phyloP scores from a whole-genome alignment of 208 protist species.

The Endotrypanum monterogeii region DNA sequence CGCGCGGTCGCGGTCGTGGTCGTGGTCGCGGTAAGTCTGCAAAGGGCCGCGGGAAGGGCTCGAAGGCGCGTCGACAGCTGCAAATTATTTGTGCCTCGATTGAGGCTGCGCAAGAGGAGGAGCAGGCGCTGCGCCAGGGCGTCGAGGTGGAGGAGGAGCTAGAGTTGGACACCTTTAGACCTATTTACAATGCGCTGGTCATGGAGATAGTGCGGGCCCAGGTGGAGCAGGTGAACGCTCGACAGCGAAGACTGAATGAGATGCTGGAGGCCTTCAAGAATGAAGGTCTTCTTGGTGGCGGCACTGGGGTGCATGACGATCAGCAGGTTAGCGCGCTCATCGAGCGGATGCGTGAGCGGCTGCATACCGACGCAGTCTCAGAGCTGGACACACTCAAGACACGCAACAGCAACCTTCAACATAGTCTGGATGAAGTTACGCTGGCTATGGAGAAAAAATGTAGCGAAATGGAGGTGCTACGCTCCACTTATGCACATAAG shows the following conservation, averaged over 20 bases:
- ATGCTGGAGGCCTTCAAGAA: conserved; percentile 47
- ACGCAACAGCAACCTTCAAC: conserved; percentile 53
- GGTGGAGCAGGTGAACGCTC: conserved; percentile 61
- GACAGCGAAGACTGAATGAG: conserved; percentile 63
- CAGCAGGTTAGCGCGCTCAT: conserved; percentile 37
- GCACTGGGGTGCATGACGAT: conserved; percentile 13
- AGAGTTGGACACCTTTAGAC: conserved; percentile 41
- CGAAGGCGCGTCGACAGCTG: conserved; percentile 18
- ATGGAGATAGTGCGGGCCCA: conserved; percentile 71
- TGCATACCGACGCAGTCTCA: conserved; percentile 50
- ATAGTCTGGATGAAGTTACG: conserved; percentile 55
- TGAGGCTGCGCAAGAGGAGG: conserved; percentile 35
- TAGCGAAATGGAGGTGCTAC: conserved; percentile 61
- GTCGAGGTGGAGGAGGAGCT: conserved; percentile 57
- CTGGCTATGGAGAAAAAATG: conserved; percentile 60
- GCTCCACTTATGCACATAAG: conserved; percentile 51
- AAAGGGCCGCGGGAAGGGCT: conserved; percentile 13
- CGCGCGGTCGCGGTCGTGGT: conserved; percentile 15
- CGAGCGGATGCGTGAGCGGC: conserved; percentile 40
- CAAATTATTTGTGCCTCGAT: conserved; percentile 20
- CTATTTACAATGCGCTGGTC: conserved; percentile 72
- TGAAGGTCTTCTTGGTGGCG: conserved; percentile 40
- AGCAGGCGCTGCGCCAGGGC: conserved; percentile 39
- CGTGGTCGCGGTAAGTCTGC: conserved; percentile 2
- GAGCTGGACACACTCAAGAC: conserved; percentile 47